Evolutionary conservation across 2,329 filamentous ascomycete genomes (phyloP).

Genomic region (Xylariaceae sp.): DNA sequence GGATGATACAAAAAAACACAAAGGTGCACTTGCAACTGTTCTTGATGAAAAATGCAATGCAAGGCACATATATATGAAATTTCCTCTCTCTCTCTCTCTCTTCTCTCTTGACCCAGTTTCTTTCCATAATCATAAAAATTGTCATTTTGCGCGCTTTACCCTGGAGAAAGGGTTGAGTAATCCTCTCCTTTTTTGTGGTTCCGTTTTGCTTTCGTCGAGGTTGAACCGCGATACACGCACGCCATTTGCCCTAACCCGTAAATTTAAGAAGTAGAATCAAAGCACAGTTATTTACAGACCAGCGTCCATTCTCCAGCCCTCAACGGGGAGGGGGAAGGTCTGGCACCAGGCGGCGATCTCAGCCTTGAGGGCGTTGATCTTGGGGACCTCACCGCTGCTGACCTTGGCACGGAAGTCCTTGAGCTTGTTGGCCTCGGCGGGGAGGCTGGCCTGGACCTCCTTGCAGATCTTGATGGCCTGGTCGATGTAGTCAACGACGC

Average conservation of each 20-base stretch:
- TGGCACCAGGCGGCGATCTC: conserved; percentile 85
- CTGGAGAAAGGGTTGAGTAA: conserved; percentile 33
- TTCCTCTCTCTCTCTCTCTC: too few relatives aligned
- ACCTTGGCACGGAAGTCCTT: conserved; percentile 99
- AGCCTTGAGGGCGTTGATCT: conserved; percentile 80
- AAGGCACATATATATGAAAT: too few relatives aligned
- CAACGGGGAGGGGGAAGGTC: conserved; percentile 87
- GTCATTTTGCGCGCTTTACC: conserved; percentile 19
- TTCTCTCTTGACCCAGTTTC: too few relatives aligned
- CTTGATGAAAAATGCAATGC: too few relatives aligned
- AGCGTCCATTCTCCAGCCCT: conserved; percentile 61
- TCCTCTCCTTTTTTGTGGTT: conserved; percentile 18
- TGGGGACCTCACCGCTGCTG: conserved; percentile 66
- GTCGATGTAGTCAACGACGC: conserved; percentile 86
- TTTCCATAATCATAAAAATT: conserved; percentile 15
- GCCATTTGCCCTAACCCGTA: conserved; percentile 13
- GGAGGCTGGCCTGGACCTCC: conserved; percentile 75
- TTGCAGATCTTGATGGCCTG: conserved; percentile 83
- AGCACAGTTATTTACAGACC: conserved; percentile 43
- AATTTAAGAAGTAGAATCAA: conserved; percentile 4
- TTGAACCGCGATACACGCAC: conserved; percentile 28
- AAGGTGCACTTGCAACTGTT: too few relatives aligned
- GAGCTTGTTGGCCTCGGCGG: conserved; percentile 98
- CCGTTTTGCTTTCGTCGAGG: conserved; percentile 24
- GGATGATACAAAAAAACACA: too few relatives aligned